phyloP scores from a whole-genome alignment of 2,329 filamentous ascomycete species.

The Hypoxylon sp. region DNA sequence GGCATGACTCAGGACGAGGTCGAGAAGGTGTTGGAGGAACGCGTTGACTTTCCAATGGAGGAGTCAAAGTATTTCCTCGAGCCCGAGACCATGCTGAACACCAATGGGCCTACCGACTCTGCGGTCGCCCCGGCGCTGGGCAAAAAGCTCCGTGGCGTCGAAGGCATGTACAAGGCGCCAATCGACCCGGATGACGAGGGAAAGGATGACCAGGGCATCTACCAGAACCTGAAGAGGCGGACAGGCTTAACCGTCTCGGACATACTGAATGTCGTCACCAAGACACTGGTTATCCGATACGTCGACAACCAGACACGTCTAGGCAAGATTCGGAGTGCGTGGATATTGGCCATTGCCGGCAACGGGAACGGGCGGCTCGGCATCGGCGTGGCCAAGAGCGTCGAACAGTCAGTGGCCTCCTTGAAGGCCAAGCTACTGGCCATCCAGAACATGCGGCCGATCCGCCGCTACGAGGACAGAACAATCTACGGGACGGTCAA shows the following conservation, averaged over 20 bases:
- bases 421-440: conserved; percentile 81
- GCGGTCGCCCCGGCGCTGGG: conserved; percentile 59
- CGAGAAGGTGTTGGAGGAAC: conserved; percentile 45
- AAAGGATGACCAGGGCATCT: conserved; percentile 59
- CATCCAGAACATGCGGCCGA: conserved; percentile 91
- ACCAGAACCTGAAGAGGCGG: conserved; percentile 60
- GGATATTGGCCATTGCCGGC: conserved; percentile 82
- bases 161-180: conserved; percentile 58
- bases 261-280: conserved; percentile 66
- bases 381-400: conserved; percentile 88
- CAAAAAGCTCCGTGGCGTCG: conserved; percentile 60
- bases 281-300: conserved; percentile 74
- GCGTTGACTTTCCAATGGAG: conserved; percentile 35
- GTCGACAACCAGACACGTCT: conserved; percentile 96
- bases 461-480: conserved; percentile 87
- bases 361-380: conserved; percentile 87
- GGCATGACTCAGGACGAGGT: conserved; percentile 61
- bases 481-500: conserved; percentile 89
- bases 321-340: conserved; percentile 84
- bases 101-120: conserved; percentile 49
- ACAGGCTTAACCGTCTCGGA: conserved; percentile 63
- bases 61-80: conserved; percentile 44
- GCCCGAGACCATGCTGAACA: conserved; percentile 48
- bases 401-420: conserved; percentile 71
- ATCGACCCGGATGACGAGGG: conserved; percentile 60